phyloP scores from a whole-genome alignment of 352 stramenopile species.

The Pythium biforme region DNA sequence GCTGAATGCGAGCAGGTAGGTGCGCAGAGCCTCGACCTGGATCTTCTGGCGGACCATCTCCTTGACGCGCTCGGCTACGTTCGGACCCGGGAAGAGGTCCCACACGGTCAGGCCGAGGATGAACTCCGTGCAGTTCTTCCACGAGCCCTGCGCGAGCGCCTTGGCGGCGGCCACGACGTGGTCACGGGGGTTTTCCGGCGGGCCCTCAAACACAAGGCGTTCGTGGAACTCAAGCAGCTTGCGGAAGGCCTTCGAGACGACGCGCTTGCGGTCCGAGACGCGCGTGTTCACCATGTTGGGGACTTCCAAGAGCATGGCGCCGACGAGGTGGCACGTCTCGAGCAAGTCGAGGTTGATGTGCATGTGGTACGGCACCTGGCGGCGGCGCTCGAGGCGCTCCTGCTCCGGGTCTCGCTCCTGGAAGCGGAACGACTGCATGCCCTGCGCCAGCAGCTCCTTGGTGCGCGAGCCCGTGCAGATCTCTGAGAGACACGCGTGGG shows the following conservation, averaged over 20 bases:
- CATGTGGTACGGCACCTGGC: conserved; percentile 98
- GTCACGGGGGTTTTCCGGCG: conserved; percentile 97
- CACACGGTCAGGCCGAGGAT: conserved; percentile 92
- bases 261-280: conserved; percentile 76
- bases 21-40: conserved; percentile 95
- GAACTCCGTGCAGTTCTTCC: conserved; percentile 90
- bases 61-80: conserved; percentile 81
- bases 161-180: conserved; percentile 96
- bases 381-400: conserved; percentile 96
- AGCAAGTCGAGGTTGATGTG: conserved; percentile 99
- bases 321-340: conserved; percentile 97
- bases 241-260: conserved; percentile 95
- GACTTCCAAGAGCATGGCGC: conserved; percentile 98
- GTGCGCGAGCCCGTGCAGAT: conserved; percentile 92
- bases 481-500: conserved; percentile 96
- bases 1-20: conserved; percentile 96
- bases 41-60: conserved; percentile 93
- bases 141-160: conserved; percentile 94
- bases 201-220: conserved; percentile 95
- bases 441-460: conserved; percentile 98
- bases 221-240: conserved; percentile 91
- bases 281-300: conserved; percentile 95
- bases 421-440: conserved; percentile 88
- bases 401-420: conserved; percentile 95
- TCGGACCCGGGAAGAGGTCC: conserved; percentile 93